Percentiles rank a stretch among this genome's conserved stretches.
These are phyloP conservation scores for Naumovozyma castellii DNA, from an alignment of 805 yeast genomes.

Conservation along the genomic window DNA sequence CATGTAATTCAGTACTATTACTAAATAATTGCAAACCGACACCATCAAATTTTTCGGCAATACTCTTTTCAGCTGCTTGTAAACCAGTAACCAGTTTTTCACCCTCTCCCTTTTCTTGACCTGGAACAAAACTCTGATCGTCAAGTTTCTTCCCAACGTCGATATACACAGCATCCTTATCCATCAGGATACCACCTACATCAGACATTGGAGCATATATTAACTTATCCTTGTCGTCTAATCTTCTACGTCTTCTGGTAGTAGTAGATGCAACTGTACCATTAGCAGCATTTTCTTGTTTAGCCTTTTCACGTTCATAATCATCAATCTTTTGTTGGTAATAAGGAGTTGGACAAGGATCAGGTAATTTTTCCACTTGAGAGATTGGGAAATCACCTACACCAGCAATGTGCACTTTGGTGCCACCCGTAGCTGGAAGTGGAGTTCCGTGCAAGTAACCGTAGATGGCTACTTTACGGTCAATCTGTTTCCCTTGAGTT, in stretches of 20 bases:
- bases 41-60: conserved; percentile 50
- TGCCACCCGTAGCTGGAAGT: conserved; percentile 47
- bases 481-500: conserved; percentile 62
- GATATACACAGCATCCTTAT: conserved; percentile 93
- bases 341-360: conserved; percentile 97
- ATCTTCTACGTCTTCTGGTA: conserved; percentile 74
- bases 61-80: conserved; percentile 56
- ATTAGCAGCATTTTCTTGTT: conserved; percentile 34
- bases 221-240: conserved; percentile 88
- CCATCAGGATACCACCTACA: conserved; percentile 96
- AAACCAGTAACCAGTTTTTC: conserved; percentile 75
- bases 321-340: conserved; percentile 81
- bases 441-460: conserved; percentile 96
- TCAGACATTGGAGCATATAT: conserved; percentile 99
- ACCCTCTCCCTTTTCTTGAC: conserved; percentile 71
- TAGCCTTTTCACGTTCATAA: conserved; percentile 61
- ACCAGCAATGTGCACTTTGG: conserved; percentile 89
- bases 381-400: conserved; percentile 79
- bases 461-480: conserved; percentile 81
- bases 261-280: conserved; percentile 46
- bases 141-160: conserved; percentile 37
- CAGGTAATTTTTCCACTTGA: conserved; percentile 81
- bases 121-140: conserved; percentile 42
- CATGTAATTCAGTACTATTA: conserved; percentile 42
- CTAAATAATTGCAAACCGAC: conserved; percentile 73